Conservation (phyloP, 768 basidiomycete species). For the Antrodiella citrinella region DNA sequence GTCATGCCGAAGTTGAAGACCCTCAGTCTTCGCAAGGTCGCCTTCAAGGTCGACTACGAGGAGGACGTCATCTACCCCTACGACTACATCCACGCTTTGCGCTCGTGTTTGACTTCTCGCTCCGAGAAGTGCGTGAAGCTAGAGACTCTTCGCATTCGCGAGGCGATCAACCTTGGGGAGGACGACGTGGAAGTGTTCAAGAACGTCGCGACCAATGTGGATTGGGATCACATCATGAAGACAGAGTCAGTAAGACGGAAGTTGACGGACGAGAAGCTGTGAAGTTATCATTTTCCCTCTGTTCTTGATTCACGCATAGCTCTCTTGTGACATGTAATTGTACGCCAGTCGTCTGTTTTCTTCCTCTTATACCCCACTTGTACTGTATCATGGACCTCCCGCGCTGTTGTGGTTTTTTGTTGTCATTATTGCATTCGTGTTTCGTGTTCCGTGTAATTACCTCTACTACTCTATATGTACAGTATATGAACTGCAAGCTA, state of each 20-base stretch:
- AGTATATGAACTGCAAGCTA: too few relatives aligned
- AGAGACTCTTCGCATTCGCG: neutral
- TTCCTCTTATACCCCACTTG: too few relatives aligned
- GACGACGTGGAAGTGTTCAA: neutral
- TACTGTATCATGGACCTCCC: too few relatives aligned
- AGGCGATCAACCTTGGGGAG: neutral
- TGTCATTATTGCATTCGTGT: too few relatives aligned
- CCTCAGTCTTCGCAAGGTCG: neutral
- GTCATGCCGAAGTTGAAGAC: neutral
- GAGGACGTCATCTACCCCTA: neutral
- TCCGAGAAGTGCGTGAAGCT: neutral
- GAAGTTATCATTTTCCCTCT: too few relatives aligned
- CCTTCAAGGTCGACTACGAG: neutral
- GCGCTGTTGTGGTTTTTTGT: too few relatives aligned
- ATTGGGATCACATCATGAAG: neutral
- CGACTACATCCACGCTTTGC: neutral
- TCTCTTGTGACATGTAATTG: too few relatives aligned
- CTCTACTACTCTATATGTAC: too few relatives aligned
- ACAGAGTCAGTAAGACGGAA: neutral
- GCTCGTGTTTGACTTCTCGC: neutral
- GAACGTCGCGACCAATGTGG: neutral
- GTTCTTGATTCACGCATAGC: too few relatives aligned
- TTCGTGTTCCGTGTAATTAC: too few relatives aligned
- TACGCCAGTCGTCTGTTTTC: too few relatives aligned
- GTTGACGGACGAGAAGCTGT: neutral